Percentiles rank a stretch among this genome's conserved stretches.
phyloP scores from a whole-genome alignment of 1,284 basidiomycete species.

The Pseudozyma sp. region DNA sequence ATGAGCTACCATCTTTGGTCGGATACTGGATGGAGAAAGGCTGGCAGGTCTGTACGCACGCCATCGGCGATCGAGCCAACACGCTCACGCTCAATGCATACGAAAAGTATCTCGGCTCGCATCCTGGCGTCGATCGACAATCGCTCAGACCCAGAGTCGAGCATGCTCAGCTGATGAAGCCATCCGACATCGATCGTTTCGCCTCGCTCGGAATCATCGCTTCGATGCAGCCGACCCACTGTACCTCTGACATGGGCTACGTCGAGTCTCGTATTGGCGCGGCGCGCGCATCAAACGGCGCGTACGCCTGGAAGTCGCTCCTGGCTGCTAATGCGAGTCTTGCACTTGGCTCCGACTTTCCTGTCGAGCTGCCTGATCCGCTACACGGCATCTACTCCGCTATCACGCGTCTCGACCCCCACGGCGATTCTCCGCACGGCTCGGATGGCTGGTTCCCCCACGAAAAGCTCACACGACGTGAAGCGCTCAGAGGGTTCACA shows the following conservation, averaged over 20 bases:
- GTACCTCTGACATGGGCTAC: slow-evolving; percentile 87
- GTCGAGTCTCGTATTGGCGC: slow-evolving; percentile 54
- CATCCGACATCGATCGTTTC: slow-evolving; percentile 77
- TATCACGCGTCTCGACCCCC: slow-evolving; percentile 77
- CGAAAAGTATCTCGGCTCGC: slow-evolving; percentile 31
- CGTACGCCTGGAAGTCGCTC: slow-evolving; percentile 87
- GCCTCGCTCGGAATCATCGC: slow-evolving; percentile 84
- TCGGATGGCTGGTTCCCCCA: slow-evolving; percentile 74
- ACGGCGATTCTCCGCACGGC: slow-evolving; percentile 85
- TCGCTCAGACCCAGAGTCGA: slow-evolving; percentile 81
- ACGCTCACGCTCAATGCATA: slow-evolving; percentile 75
- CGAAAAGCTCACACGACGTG: slow-evolving; percentile 78
- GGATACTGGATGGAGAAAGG: slow-evolving; percentile 50
- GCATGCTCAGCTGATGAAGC: slow-evolving; percentile 81
- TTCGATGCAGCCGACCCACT: slow-evolving; percentile 93
- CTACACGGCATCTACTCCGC: slow-evolving; percentile 83
- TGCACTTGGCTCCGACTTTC: slow-evolving; percentile 89
- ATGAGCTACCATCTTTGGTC: slow-evolving; percentile 37
- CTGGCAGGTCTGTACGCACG: slow-evolving; percentile 73
- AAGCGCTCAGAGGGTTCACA: slow-evolving; percentile 80
- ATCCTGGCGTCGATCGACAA: slow-evolving; percentile 3
- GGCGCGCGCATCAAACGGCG: slow-evolving; percentile 75
- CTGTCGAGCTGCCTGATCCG: slow-evolving; percentile 72
- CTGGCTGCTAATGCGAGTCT: slow-evolving; percentile 73
- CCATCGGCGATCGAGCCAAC: slow-evolving; percentile 91